phyloP scores from a whole-genome alignment of 2,329 filamentous ascomycete species.

The Neurospora sp. region DNA sequence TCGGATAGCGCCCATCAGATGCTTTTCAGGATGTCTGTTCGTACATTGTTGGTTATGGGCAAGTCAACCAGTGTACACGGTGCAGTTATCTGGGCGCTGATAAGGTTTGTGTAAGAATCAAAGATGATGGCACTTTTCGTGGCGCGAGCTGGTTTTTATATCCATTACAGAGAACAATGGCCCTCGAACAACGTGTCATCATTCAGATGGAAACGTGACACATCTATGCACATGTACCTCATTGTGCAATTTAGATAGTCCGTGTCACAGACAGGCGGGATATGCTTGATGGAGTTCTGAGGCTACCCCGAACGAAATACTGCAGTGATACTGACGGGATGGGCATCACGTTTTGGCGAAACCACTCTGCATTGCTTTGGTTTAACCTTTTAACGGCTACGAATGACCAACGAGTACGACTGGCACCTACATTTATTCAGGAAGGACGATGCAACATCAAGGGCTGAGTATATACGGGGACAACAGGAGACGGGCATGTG shows the following conservation, averaged over 20 bases:
- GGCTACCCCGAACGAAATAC: background rate
- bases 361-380: background rate
- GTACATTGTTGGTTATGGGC: background rate
- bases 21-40: background rate
- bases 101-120: background rate
- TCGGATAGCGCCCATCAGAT: background rate
- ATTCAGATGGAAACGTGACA: background rate
- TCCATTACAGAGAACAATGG: background rate
- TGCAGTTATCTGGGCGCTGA: background rate
- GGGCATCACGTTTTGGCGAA: background rate
- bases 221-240: background rate
- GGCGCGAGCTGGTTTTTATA: background rate
- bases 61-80: background rate
- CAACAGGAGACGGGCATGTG: background rate
- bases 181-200: background rate
- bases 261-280: background rate
- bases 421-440: background rate
- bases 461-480: background rate
- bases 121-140: background rate
- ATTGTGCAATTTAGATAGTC: background rate
- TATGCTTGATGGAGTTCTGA: background rate
- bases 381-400: background rate
- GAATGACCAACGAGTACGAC: background rate
- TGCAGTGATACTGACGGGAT: background rate
- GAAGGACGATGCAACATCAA: background rate